These are phyloP conservation scores for Phytomonas sp. DNA, from an alignment of 208 protist genomes.

Conservation along the genomic window DNA sequence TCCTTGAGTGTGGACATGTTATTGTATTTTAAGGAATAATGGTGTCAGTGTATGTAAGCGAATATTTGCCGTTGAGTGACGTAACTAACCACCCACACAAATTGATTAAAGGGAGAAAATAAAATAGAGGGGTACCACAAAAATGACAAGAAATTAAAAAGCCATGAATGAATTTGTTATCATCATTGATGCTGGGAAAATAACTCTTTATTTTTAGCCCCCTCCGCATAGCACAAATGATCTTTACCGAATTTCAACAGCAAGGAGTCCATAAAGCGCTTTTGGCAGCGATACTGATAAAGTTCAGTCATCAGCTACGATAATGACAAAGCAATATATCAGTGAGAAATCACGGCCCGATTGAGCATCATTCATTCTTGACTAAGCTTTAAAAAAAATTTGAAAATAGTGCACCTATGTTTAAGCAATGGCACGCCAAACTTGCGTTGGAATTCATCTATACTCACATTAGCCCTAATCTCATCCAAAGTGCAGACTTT, in stretches of 20 bases:
- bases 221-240: neutral
- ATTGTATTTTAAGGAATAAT: constrained; percentile 10
- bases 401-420: neutral
- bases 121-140: neutral
- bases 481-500: constrained; percentile 46
- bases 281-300: neutral
- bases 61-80: neutral
- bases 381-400: neutral
- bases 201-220: neutral
- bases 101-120: neutral
- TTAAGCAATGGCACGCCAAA: constrained; percentile 16
- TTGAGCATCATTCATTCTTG: neutral
- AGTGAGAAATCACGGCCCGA: neutral
- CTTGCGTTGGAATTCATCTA: constrained; percentile 20
- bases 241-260: neutral
- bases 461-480: constrained; percentile 24
- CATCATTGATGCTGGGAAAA: neutral
- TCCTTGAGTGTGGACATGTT: constrained; percentile 80
- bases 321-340: neutral
- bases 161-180: neutral
- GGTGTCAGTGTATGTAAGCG: neutral
- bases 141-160: neutral
- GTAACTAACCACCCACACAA: neutral
- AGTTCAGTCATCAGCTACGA: neutral
- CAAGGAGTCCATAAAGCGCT: neutral